These are phyloP conservation scores for Lentinula sp. DNA, from an alignment of 768 basidiomycete genomes.

Conservation along the genomic window DNA sequence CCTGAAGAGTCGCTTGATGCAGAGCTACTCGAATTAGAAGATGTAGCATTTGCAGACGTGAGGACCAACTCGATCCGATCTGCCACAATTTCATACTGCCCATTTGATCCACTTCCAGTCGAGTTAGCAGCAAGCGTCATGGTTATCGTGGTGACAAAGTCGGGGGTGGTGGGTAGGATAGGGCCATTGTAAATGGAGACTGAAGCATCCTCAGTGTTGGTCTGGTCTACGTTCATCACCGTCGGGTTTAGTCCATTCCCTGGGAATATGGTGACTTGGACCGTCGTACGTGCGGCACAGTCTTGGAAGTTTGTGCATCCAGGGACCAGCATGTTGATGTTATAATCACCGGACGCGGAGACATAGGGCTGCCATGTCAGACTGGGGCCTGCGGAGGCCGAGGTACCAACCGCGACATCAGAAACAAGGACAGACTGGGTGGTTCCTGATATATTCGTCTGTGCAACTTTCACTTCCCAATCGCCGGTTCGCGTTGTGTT, in stretches of 20 bases:
- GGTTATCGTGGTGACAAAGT: constrained; percentile 69
- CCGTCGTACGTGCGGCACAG: constrained; percentile 74
- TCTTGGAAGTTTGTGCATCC: constrained; percentile 80
- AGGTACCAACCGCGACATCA: constrained; percentile 56
- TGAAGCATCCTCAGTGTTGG: constrained; percentile 55
- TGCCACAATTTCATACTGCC: constrained; percentile 79
- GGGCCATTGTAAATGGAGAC: constrained; percentile 75
- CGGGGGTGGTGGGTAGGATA: constrained; percentile 64
- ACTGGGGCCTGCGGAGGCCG: constrained; percentile 57
- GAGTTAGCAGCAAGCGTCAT: constrained; percentile 71
- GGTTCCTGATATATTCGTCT: constrained; percentile 78
- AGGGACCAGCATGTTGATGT: constrained; percentile 79
- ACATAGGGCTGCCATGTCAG: constrained; percentile 92
- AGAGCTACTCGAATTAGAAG: constrained; percentile 22
- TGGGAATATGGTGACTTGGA: constrained; percentile 79
- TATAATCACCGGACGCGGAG: constrained; percentile 83
- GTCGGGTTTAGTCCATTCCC: constrained; percentile 58
- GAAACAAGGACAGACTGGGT: constrained; percentile 70
- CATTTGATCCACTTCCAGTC: constrained; percentile 52
- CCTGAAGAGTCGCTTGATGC: constrained; percentile 23
- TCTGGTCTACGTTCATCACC: constrained; percentile 70
- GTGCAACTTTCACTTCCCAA: constrained; percentile 61
- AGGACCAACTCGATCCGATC: constrained; percentile 80
- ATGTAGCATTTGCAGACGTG: constrained; percentile 48
- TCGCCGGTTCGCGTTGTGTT: constrained; percentile 59